Percentiles rank a stretch among this genome's conserved stretches.
phyloP scores from a whole-genome alignment of 2,329 filamentous ascomycete genomes.

The Phialemoniopsis sp. region DNA sequence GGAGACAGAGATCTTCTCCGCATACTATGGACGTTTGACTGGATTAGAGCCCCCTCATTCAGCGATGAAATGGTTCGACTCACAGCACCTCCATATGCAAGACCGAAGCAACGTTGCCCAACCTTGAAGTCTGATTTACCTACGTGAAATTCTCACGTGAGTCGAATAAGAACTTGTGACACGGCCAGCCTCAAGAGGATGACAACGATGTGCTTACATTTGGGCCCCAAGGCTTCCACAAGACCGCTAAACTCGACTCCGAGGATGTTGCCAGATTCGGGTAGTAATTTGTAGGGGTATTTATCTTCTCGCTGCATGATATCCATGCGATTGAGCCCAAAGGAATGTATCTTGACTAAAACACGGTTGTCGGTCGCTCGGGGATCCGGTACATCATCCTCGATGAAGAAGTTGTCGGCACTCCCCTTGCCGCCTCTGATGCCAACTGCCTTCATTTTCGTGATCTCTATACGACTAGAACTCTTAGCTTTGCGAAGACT shows the following conservation, averaged over 20 bases:
- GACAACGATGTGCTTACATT: slow-evolving; percentile 4
- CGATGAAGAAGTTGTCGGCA: background rate
- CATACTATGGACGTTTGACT: too few species aligned
- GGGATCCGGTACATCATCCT: slow-evolving; percentile 2
- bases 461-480: background rate
- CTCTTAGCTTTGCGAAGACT: background rate
- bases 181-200: background rate
- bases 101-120: too few species aligned
- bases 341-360: slow-evolving; percentile 7
- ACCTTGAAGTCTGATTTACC: too few species aligned
- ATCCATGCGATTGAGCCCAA: slow-evolving; percentile 10
- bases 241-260: slow-evolving; percentile 9
- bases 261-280: slow-evolving; percentile 7
- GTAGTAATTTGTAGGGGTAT: slow-evolving; percentile 8
- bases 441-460: background rate
- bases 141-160: too few species aligned
- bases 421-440: background rate
- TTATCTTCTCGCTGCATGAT: slow-evolving; percentile 10
- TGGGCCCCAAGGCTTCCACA: slow-evolving; percentile 4
- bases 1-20: too few species aligned
- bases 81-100: too few species aligned
- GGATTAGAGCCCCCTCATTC: too few species aligned
- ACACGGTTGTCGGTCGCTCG: slow-evolving; percentile 1
- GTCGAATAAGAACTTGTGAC: background rate
- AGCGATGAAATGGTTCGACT: too few species aligned